Evolutionary conservation across 2,329 filamentous ascomycete genomes (phyloP).

Genomic region (Thyridium curvatum): DNA sequence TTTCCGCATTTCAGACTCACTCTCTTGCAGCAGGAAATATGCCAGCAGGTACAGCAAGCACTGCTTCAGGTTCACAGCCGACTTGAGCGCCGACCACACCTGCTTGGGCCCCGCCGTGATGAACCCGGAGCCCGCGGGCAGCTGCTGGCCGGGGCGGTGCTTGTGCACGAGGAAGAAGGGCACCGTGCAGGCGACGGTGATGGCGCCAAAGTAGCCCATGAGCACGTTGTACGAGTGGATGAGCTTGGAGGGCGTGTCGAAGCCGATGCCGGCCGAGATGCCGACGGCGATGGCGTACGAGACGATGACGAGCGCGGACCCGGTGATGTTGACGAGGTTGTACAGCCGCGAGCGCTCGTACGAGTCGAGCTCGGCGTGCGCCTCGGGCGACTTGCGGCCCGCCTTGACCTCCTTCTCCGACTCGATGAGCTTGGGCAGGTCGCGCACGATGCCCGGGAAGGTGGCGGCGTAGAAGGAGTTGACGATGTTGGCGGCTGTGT

Average conservation of each 20-base stretch:
- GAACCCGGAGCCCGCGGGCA: slow-evolving; percentile 9
- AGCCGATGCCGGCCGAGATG: slow-evolving; percentile 11
- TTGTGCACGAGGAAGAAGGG: slow-evolving; percentile 16
- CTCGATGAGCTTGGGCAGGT: slow-evolving; percentile 11
- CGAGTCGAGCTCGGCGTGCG: slow-evolving; percentile 10
- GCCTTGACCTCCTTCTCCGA: slow-evolving; percentile 10
- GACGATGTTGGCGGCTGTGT: slow-evolving; percentile 11
- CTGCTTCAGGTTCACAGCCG: slow-evolving; percentile 11
- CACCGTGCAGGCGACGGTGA: slow-evolving; percentile 11
- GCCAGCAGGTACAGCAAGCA: slow-evolving; percentile 13
- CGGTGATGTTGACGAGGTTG: slow-evolving; percentile 14
- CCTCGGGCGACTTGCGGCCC: slow-evolving; percentile 9
- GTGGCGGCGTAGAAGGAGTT: slow-evolving; percentile 12
- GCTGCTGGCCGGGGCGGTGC: slow-evolving; percentile 13
- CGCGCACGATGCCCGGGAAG: slow-evolving; percentile 10
- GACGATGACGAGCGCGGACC: slow-evolving; percentile 11
- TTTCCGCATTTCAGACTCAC: slow-evolving; percentile 3
- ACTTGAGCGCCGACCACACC: slow-evolving; percentile 11
- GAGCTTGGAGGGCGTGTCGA: slow-evolving; percentile 6
- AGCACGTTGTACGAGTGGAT: slow-evolving; percentile 10
- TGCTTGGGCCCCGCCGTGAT: slow-evolving; percentile 10
- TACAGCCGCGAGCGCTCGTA: slow-evolving; percentile 14
- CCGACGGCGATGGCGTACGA: slow-evolving; percentile 12
- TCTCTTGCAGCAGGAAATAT: slow-evolving; percentile 14
- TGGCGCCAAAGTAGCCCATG: slow-evolving; percentile 13